These are phyloP conservation scores for Brasilioporus rufonigricans DNA, from an alignment of 768 basidiomycete species.

Conservation along the genomic window DNA sequence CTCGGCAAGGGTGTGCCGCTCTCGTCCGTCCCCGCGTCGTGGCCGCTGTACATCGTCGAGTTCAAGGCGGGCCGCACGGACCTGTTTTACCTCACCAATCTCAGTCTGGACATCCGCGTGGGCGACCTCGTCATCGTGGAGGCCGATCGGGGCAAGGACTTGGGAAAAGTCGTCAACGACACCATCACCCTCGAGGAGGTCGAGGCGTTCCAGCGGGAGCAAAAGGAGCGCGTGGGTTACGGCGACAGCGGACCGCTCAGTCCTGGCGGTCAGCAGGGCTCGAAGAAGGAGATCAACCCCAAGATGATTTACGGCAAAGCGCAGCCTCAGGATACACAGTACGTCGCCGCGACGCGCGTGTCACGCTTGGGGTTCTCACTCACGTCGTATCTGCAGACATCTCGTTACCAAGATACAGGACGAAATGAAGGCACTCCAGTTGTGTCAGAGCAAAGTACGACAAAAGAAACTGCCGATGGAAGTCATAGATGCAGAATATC, in stretches of 20 bases:
- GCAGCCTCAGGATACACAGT: conserved; percentile 78
- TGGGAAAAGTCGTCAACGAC: conserved; percentile 91
- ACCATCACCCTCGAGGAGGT: conserved; percentile 88
- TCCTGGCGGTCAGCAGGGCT: conserved; percentile 42
- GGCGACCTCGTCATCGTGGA: conserved; percentile 97
- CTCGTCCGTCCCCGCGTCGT: conserved; percentile 74
- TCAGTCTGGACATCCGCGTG: conserved; percentile 59
- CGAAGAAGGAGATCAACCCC: conserved; percentile 92
- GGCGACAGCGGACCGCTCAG: conserved; percentile 46
- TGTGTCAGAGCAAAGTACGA: conserved; percentile 89
- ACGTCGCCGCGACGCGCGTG: conserved; percentile 18
- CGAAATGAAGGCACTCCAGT: conserved; percentile 86
- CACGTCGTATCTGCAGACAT: conserved; percentile 42
- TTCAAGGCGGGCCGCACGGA: conserved; percentile 98
- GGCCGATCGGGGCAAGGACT: conserved; percentile 90
- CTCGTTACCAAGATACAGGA: conserved; percentile 84
- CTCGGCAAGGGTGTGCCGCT: conserved; percentile 91
- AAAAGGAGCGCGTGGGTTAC: conserved; percentile 54
- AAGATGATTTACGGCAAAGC: conserved; percentile 97
- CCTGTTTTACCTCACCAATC: conserved; percentile 85
- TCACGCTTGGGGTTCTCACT: not conserved
- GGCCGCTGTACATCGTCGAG: conserved; percentile 94
- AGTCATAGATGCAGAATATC: conserved; percentile 97
- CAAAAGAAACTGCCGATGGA: conserved; percentile 98
- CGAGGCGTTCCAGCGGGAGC: conserved; percentile 84